Base-by-base conservation (phyloP, 2,329 filamentous ascomycete species). In the Ceratocystis harringtonii region DNA sequence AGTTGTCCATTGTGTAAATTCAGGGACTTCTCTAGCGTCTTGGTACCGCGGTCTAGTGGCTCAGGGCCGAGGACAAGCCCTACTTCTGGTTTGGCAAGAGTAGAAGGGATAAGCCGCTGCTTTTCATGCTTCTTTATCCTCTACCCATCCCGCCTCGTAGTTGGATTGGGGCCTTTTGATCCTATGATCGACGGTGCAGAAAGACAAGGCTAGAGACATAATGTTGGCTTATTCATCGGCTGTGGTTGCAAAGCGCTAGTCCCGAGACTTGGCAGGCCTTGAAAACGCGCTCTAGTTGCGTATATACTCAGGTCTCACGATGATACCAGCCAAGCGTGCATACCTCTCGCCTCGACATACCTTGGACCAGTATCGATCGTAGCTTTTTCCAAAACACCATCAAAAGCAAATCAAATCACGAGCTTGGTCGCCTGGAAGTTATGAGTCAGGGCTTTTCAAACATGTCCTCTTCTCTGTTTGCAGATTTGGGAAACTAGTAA, bases 121-220 rank as follows among this genome's bases (percentile, higher is more conserved):
- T 4, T 7, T n/a, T n/a, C 28, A 30, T 32, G 19, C 15, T 7
- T n/a, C 50, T 25, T 28, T 25, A 19, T 5, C 22, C 25, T 28
- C 50, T 25, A 25, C 22, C n/a, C 25, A 25, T 30, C 15, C 22
- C 15, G 52, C 52, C 28, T 25, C 5, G 3, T 19, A 17, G 52
- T 17, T 32, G 52, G 52, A 58, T 32, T 55, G 19, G 12, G 19
- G 25, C 48, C n/a, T 25, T 58, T 58, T 58, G 28, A 58, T 58
- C 52, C 52, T 58, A 30, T 32, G 52, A 58, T 58, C 52, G 52
- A 58, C 52, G 32, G 32, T 30, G 52, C 52, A 58, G 52, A 12
- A n/a, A 58, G 28, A 32, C 28, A 25, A 32, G 15, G 28, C 28
- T 17, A 32, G 28, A 30, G 52, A 2, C 28, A 17, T 12, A 1